Base-by-base conservation (phyloP, 2,329 filamentous ascomycete genomes). In the Didymella arachidicola region DNA sequence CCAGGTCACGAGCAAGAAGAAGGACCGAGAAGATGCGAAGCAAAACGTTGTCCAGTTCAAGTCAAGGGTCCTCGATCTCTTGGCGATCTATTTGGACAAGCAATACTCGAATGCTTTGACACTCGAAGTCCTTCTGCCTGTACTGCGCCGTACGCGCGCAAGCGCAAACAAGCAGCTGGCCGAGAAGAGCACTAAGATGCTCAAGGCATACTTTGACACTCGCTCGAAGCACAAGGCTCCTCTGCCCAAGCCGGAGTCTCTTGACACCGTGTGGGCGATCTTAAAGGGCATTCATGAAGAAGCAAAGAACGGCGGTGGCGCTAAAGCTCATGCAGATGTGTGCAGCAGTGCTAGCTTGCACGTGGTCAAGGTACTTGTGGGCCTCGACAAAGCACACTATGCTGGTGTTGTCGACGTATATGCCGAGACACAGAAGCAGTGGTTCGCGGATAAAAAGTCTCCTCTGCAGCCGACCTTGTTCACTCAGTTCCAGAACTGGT, bases 11-110 rank as follows among this genome's bases (percentile, higher is more conserved):
- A 88, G 84, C 74, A 89, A 90, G 72, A 95, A 93, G 79, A 91
- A 93, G 77, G 89, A 95, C 72, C 90, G 90, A 69, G 92, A 92
- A 72, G 90, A 94, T 60, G 93, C 94, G 53, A 95, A 92, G 73
- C 90, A 94, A 66, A 92, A 88, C 19, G 91, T 98, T 72, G 81
- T 96, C 70, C 93, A 94, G 78, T 97, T 99, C 84, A 99, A 99
- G 81, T 91, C 92, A 77, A 90, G 93, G 41, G 89, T 97, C 6
- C 85, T 98, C 4, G 95, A 98, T 72, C 84, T 98, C 1, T 83
- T 98, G 11, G 87, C 90, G 60, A 90, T 95, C 63, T 98, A 92
- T 76, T 83, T 95, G 63, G 93, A 91, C 75, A 89, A 90, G 67
- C 89, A 95, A 77, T 86, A 89, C 55, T 83, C 83, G 22, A 90